These are phyloP conservation scores for Thielaviopsis euricoi DNA, from an alignment of 2,329 filamentous ascomycete genomes.

Conservation along the genomic window DNA sequence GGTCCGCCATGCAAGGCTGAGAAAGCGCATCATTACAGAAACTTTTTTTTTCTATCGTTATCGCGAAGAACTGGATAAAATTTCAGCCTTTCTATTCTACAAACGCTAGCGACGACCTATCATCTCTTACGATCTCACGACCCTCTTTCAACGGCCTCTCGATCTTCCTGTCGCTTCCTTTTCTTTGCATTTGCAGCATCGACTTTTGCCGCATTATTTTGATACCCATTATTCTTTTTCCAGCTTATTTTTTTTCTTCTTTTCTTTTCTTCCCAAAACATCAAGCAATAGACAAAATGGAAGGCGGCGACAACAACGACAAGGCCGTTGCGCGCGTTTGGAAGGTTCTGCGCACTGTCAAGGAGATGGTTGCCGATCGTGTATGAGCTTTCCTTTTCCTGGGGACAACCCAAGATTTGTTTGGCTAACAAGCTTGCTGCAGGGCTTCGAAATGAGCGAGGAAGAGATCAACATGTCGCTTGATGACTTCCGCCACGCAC, in stretches of 20 bases:
- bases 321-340: constrained; percentile 55
- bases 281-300: constrained; percentile 18
- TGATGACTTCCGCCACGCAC: constrained; percentile 61
- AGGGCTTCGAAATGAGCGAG: constrained; percentile 89
- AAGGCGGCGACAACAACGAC: constrained; percentile 22
- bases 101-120: background rate
- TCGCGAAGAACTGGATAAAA: background rate
- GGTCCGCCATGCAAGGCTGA: constrained; percentile 6
- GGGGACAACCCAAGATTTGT: background rate
- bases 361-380: constrained; percentile 86
- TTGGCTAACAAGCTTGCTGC: constrained; percentile 6
- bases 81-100: background rate
- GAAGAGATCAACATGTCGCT: constrained; percentile 78
- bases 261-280: background rate
- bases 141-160: background rate
- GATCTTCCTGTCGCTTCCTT: background rate
- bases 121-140: background rate
- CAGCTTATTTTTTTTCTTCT: background rate
- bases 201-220: background rate
- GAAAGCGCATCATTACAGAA: constrained; percentile 2
- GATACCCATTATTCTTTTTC: background rate
- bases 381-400: constrained; percentile 37
- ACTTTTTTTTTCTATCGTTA: constrained; percentile 11
- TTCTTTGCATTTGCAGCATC: background rate
- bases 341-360: constrained; percentile 83